Evolutionary conservation across 176 grass and related monocot genomes (phyloP).

Genomic region (Oryza brachyantha): DNA sequence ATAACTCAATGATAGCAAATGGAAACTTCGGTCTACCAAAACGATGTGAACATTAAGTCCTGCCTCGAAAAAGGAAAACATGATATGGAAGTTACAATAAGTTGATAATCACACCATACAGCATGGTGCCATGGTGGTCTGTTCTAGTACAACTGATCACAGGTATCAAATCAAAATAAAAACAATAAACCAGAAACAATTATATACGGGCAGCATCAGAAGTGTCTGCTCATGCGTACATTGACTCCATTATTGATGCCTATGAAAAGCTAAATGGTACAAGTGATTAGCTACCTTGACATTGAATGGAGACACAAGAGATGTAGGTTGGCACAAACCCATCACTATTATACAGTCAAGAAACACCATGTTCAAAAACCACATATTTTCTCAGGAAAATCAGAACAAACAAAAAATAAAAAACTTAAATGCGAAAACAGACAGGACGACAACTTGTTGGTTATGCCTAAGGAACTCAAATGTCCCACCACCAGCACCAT

Average conservation of each 20-base stretch:
- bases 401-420: neutral
- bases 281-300: neutral
- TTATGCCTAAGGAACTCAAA: conserved; percentile 88
- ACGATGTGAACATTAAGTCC: too few relatives aligned
- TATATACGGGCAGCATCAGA: neutral
- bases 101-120: too few relatives aligned
- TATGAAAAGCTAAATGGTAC: neutral
- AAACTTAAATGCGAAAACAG: conserved; percentile 17
- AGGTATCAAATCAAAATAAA: neutral
- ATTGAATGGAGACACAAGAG: neutral
- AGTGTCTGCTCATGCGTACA: neutral
- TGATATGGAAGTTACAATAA: neutral
- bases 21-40: too few relatives aligned
- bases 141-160: conserved; percentile 16
- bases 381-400: neutral
- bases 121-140: too few relatives aligned
- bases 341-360: conserved; percentile 2
- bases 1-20: neutral
- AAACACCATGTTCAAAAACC: neutral
- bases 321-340: neutral
- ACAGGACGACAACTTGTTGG: conserved; percentile 57
- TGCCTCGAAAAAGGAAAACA: neutral
- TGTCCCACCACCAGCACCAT: conserved; percentile 61
- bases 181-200: neutral
- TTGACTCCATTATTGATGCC: neutral